A percentile compares a stretch with the other conserved stretches of the same genome.
Evolutionary conservation across 164 flowering plant genomes (phyloP).

Genomic region (Sedum album): DNA sequence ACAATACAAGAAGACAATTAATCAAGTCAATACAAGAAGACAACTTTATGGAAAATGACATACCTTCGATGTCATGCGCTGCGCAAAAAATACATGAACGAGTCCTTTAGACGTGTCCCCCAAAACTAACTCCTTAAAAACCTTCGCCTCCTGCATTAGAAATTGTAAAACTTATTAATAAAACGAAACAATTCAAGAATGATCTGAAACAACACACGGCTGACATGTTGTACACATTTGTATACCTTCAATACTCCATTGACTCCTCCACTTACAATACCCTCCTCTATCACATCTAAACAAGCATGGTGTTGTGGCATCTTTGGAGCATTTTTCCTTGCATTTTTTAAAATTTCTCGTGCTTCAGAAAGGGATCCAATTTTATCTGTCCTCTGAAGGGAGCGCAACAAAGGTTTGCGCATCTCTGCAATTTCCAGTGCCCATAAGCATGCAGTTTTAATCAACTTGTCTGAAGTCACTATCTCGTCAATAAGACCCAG

Average conservation of each 20-base stretch:
- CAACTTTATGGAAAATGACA: background rate
- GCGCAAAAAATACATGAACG: conserved; percentile 60
- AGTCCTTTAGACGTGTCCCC: conserved; percentile 60
- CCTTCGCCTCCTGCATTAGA: conserved; percentile 47
- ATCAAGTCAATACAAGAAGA: background rate
- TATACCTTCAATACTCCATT: conserved; percentile 74
- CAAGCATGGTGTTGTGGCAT: conserved; percentile 91
- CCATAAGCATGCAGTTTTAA: conserved; percentile 64
- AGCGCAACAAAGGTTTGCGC: conserved; percentile 76
- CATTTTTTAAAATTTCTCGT: conserved; percentile 52
- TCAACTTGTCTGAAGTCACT: conserved; percentile 63
- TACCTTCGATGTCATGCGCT: conserved; percentile 70
- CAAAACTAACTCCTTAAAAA: conserved; percentile 33
- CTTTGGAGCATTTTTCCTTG: conserved; percentile 58
- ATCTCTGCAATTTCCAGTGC: conserved; percentile 79
- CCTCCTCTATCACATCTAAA: conserved; percentile 85
- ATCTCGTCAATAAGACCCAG: conserved; percentile 87
- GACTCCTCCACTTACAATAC: conserved; percentile 85
- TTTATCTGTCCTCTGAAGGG: conserved; percentile 75
- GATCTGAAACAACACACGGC: background rate
- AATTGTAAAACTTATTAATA: background rate
- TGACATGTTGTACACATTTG: background rate
- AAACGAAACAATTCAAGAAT: background rate
- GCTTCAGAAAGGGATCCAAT: conserved; percentile 80
- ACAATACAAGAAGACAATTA: background rate